Percentiles rank a stretch among this genome's conserved stretches.
Evolutionary conservation across 2,329 filamentous ascomycete genomes (phyloP).

Genomic region (Botrytis tulipae): DNA sequence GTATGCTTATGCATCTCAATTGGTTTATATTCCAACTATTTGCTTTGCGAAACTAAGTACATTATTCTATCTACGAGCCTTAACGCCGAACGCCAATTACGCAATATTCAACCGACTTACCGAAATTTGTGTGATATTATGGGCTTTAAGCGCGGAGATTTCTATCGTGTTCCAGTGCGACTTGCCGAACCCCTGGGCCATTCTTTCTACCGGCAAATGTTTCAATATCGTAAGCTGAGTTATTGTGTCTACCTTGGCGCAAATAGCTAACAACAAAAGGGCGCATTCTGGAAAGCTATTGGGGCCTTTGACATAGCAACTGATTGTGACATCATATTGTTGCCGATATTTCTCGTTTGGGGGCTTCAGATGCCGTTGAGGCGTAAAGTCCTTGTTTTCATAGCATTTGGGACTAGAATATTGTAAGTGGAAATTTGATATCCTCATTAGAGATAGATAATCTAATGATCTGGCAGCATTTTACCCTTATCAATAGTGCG

Average conservation of each 20-base stretch:
- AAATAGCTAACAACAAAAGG: not conserved
- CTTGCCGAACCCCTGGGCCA: slow-evolving; percentile 33
- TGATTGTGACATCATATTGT: slow-evolving; percentile 46
- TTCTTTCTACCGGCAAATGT: slow-evolving; percentile 27
- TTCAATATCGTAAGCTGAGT: slow-evolving; percentile 27
- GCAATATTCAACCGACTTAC: slow-evolving; percentile 23
- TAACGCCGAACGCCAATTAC: slow-evolving; percentile 15
- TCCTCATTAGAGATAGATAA: too few relatives aligned
- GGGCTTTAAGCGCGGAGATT: slow-evolving; percentile 13
- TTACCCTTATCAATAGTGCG: slow-evolving; percentile 37
- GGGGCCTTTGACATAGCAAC: slow-evolving; percentile 48
- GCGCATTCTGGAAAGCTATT: slow-evolving; percentile 48
- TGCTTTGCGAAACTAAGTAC: slow-evolving; percentile 34
- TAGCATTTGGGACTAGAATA: slow-evolving; percentile 32
- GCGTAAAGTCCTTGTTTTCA: slow-evolving; percentile 34
- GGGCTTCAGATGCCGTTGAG: slow-evolving; percentile 44
- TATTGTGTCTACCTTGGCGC: not conserved
- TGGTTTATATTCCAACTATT: slow-evolving; percentile 35
- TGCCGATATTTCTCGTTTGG: slow-evolving; percentile 49
- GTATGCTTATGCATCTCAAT: slow-evolving; percentile 34
- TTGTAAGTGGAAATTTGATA: slow-evolving; percentile 36
- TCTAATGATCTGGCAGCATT: slow-evolving; percentile 34
- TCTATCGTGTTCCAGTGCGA: slow-evolving; percentile 34
- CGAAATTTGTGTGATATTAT: slow-evolving; percentile 13
- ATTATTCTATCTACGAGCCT: slow-evolving; percentile 16